A percentile compares a stretch with the other conserved stretches of the same genome.
Conservation (phyloP, 345 rosid species). For the Aegle marmelos region DNA sequence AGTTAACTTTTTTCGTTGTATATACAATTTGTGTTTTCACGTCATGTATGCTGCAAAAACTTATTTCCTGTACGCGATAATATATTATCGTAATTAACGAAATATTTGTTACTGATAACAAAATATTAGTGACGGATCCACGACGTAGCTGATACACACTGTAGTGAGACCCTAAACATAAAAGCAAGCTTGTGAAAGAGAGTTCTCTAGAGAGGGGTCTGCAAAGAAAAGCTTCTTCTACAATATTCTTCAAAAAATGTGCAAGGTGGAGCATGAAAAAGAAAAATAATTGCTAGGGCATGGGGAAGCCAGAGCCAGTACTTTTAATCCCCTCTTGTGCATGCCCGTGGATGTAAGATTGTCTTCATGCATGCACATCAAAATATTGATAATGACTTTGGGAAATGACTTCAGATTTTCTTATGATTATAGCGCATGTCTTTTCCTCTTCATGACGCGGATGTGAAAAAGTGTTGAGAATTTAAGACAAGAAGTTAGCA, state of each 20-base stretch:
- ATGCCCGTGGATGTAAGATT: not conserved
- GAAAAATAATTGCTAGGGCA: not conserved
- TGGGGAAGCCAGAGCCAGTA: slow-evolving; percentile 7
- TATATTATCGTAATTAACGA: too few species aligned
- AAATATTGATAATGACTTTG: not conserved
- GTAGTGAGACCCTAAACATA: not conserved
- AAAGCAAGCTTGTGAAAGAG: not conserved
- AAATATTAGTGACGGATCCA: too few species aligned
- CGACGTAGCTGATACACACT: too few species aligned
- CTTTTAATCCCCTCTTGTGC: not conserved
- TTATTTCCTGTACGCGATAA: too few species aligned
- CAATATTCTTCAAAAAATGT: not conserved
- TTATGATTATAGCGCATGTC: not conserved
- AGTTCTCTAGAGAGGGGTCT: not conserved
- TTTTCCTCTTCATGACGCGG: not conserved
- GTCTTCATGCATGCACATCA: not conserved
- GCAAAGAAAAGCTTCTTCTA: not conserved
- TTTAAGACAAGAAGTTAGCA: not conserved
- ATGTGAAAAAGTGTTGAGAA: not conserved
- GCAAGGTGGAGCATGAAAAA: not conserved
- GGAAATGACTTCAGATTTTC: not conserved
- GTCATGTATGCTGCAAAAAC: too few species aligned
- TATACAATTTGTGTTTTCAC: too few species aligned
- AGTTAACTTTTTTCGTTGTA: too few species aligned
- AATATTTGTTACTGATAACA: too few species aligned